Evolutionary conservation across 202 grass and related monocot genomes (phyloP), one percentile per base, ranked within the genome.

Genomic region (Cymbopogon flexuosus): DNA sequence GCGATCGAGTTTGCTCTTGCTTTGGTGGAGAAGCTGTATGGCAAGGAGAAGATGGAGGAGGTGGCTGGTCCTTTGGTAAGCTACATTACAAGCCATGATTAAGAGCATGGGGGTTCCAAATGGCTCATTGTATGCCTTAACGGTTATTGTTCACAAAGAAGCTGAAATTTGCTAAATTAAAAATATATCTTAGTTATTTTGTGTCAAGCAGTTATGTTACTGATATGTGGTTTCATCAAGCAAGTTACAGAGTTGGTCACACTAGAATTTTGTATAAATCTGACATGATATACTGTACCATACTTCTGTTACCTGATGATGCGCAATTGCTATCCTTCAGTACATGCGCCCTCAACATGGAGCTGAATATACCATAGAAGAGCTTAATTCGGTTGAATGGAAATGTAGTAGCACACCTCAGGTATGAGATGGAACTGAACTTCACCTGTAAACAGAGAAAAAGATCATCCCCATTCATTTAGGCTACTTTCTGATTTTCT

Each of bases 31-130:
- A 81, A 62, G 39, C 36, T 92, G 10, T 92, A 89, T 84, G 84
- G 52, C 18, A 92, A 87, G 52, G 87, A 92, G 56, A 92, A 92
- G 81, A 84, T 68, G 43, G 84, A 84, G 63, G 87, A 89, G 61
- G 84, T 92, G 75, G 80, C 87, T 74, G 87, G 61, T 39, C 81
- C 84, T 87, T 62, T 89, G 83, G 90, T 92, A 84, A 79, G 70
- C 24, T 68, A 59, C 57, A 80, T 29, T 61, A 13, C 23, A 29
- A 62, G 14, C 15, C 37, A 14, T 22, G 10, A n/a, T 56, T 73
- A 27, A 22, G 34, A 66, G 33, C 30, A 31, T 0, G 4, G 8
- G 0, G 7, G 23, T 22, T 56, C 23, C 4, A 3, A 71, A 46
- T 62, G 34, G 10, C 24, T 70, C 0, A 46, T 65, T 46, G 8